Base-by-base conservation (phyloP, 2,329 filamentous ascomycete species). In the Meredithiella fracta region DNA sequence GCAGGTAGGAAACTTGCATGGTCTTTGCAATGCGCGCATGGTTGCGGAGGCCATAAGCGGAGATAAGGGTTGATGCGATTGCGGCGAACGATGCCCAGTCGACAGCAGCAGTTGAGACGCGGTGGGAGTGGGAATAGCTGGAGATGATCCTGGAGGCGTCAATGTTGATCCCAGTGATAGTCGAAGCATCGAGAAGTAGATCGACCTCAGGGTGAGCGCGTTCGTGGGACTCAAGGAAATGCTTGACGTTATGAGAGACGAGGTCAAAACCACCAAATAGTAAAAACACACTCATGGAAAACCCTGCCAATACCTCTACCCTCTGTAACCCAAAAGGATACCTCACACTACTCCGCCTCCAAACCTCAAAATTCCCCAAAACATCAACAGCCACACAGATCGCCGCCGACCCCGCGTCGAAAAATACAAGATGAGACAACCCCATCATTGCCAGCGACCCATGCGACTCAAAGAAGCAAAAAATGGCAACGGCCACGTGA, bases 231-330 rank as follows among this genome's bases (percentile, higher is more conserved):
- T 52, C 26, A 9, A 98, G 78, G n/a, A 89, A 78, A 67, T 98
- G 91, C 66, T 95, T 92, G 15, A 95, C 73, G 59, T 88, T 91
- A 67, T 98, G 92, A 42, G 87, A 94, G 59, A 98, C 84, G 51
- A 98, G 79, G 64, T 98, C 92, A 64, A 97, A 84, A 20, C 91
- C 91, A 74, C 95, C 95, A 69, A 98, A 98, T n/a, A 95, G 79
- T 11, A 98, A 78, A 60, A 96, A 88, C 40, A 98, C 85, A 53
- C 89, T 94, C 81, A 97, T 88, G 59, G 90, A 92, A 61, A 98
- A 95, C 17, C 92, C 92, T 37, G 90, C 89, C 15, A 98, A 78
- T 3, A 98, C 91, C 68, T 98, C 92, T 58, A 86, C 86, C 55
- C 92, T 80, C 70, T 96, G 88, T 23, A 98, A 78, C 2, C 84